phyloP scores from a whole-genome alignment of 2,329 filamentous ascomycete species.

The Claviceps humidiphila region DNA sequence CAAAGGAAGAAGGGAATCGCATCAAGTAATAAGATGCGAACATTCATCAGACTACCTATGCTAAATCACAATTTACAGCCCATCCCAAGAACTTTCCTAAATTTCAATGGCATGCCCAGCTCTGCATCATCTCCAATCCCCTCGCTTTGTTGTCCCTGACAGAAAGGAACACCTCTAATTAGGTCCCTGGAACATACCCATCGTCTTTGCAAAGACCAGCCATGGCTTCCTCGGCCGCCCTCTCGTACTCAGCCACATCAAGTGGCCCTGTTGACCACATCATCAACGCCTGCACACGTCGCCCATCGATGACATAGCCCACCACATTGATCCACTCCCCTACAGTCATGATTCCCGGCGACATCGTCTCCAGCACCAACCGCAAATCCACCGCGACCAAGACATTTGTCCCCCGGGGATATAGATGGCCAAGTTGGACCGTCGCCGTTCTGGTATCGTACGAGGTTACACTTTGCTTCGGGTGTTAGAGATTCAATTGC shows the following conservation, averaged over 20 bases:
- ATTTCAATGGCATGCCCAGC: no score
- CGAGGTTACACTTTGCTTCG: conserved; percentile 29
- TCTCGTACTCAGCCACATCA: conserved; percentile 59
- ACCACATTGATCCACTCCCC: conserved; percentile 88
- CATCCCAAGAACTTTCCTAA: no score
- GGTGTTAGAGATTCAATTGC: no score
- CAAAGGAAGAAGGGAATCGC: no score
- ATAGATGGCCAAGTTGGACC: conserved; percentile 56
- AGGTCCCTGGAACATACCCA: no score
- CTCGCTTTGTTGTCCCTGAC: no score
- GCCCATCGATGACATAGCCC: conserved; percentile 49
- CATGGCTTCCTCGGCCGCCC: conserved; percentile 29
- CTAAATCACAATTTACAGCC: no score
- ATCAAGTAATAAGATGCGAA: no score
- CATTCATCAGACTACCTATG: no score
- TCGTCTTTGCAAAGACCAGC: neutral
- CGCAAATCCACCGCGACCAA: conserved; percentile 55
- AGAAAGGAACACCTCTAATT: no score
- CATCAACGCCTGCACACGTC: conserved; percentile 58
- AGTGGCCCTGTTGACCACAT: conserved; percentile 67
- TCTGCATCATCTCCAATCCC: no score
- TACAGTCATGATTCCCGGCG: conserved; percentile 47
- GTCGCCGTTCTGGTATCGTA: conserved; percentile 42
- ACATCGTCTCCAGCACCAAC: conserved; percentile 54
- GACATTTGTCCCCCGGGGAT: conserved; percentile 33